phyloP scores from a whole-genome alignment of 495 filamentous ascomycete genomes.

The Neurospora cerealis region DNA sequence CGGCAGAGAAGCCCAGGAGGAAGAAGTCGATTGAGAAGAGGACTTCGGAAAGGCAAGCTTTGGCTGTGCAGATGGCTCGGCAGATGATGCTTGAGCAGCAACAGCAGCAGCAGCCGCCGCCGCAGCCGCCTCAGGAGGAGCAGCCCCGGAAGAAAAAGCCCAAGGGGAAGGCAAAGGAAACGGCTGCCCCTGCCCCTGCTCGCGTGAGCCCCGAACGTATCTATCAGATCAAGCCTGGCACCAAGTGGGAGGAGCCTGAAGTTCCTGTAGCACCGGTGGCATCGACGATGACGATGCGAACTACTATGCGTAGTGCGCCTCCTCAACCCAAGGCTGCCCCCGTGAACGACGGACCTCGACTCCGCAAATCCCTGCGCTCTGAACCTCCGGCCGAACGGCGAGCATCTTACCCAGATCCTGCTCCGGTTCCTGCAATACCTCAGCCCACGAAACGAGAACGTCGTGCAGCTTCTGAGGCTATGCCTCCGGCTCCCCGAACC shows the following conservation, averaged over 20 bases:
- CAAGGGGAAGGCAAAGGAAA: background rate
- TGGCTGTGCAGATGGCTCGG: slow-evolving; percentile 18
- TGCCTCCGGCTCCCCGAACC: background rate
- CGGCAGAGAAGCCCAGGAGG: slow-evolving; percentile 24
- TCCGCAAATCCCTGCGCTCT: slow-evolving; percentile 24
- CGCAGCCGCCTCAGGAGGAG: slow-evolving; percentile 3
- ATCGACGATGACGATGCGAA: slow-evolving; percentile 11
- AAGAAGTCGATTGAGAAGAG: slow-evolving; percentile 28
- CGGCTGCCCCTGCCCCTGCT: background rate
- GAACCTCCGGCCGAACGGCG: slow-evolving; percentile 1
- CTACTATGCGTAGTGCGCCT: slow-evolving; percentile 11
- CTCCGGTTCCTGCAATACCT: background rate
- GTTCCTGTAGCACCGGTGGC: slow-evolving; percentile 1
- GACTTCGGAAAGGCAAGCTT: slow-evolving; percentile 18
- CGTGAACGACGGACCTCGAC: slow-evolving; percentile 1
- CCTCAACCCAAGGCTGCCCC: slow-evolving; percentile 1
- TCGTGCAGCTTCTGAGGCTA: slow-evolving; percentile 15
- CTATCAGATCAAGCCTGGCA: slow-evolving; percentile 34
- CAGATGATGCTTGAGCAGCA: slow-evolving; percentile 15
- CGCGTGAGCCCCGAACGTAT: slow-evolving; percentile 17
- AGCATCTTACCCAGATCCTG: slow-evolving; percentile 3
- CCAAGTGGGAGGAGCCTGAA: slow-evolving; percentile 17
- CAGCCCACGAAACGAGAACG: background rate
- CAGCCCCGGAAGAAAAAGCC: slow-evolving; percentile 1
- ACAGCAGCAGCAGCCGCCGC: background rate